A percentile compares a stretch with the other conserved stretches of the same genome.
phyloP scores from a whole-genome alignment of 2,329 filamentous ascomycete species.

The Didymella exigua region DNA sequence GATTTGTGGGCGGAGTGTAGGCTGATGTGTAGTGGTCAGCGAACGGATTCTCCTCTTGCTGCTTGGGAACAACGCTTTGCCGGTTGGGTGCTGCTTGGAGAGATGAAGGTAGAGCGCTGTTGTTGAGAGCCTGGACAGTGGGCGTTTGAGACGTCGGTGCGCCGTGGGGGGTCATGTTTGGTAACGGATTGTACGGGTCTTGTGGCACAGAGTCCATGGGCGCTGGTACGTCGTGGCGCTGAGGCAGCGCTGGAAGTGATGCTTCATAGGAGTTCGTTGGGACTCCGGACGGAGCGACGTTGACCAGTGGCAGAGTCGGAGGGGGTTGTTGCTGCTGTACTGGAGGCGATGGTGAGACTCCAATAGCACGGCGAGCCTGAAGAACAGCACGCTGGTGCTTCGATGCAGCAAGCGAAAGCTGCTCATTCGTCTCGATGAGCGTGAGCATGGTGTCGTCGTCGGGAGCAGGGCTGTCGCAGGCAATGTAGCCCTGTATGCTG shows the following conservation, averaged over 20 bases:
- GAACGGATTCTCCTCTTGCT: constrained; percentile 48
- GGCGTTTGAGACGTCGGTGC: constrained; percentile 7
- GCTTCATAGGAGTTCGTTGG: constrained; percentile 22
- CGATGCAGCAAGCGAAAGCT: constrained; percentile 79
- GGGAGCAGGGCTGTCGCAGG: constrained; percentile 75
- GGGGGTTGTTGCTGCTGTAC: constrained; percentile 20
- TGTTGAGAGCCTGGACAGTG: constrained; percentile 25
- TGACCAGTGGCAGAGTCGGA: constrained; percentile 1
- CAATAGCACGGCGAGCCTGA: constrained; percentile 58
- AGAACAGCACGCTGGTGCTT: constrained; percentile 82
- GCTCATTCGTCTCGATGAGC: constrained; percentile 93
- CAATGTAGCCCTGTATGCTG: constrained; percentile 86
- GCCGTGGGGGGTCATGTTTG: constrained; percentile 4
- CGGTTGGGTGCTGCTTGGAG: constrained; percentile 36
- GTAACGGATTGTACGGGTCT: constrained; percentile 14
- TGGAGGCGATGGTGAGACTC: constrained; percentile 33
- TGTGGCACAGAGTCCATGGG: constrained; percentile 8
- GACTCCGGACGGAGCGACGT: constrained; percentile 18
- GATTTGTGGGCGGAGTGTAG: constrained; percentile 32
- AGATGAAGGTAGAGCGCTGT: constrained; percentile 31
- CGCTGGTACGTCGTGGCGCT: constrained; percentile 18
- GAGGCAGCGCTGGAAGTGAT: constrained; percentile 12
- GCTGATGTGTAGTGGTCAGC: constrained; percentile 49
- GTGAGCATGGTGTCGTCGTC: constrained; percentile 95
- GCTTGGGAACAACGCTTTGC: constrained; percentile 14